Percentiles rank a stretch among this genome's conserved stretches.
Evolutionary conservation across 1,284 basidiomycete genomes (phyloP).

Genomic region (Malassezia equina): DNA sequence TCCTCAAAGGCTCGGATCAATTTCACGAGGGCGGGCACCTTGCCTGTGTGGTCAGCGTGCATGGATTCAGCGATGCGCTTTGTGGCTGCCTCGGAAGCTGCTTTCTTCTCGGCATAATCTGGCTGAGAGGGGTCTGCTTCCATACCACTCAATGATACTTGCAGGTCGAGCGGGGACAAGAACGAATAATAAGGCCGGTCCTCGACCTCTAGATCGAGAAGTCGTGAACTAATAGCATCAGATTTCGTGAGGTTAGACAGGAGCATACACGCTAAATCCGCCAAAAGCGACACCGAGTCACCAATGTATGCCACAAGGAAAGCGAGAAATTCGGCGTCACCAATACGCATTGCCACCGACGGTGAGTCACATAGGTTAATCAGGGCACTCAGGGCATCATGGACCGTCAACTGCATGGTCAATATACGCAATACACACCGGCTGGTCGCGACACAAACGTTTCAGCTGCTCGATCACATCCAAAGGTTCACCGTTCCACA

Average conservation of each 20-base stretch:
- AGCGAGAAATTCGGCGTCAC: conserved; percentile 64
- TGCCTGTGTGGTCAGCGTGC: conserved; percentile 16
- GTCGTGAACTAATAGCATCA: conserved; percentile 58
- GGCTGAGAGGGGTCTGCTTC: conserved; percentile 37
- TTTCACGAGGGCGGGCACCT: conserved; percentile 37
- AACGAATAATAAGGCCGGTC: conserved; percentile 40
- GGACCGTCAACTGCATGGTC: conserved; percentile 58
- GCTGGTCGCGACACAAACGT: conserved; percentile 70
- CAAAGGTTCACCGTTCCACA: conserved; percentile 33
- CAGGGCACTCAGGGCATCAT: conserved; percentile 86
- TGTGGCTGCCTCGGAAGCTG: conserved; percentile 24
- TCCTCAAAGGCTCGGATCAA: conserved; percentile 46
- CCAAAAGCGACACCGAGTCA: conserved; percentile 74
- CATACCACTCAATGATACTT: conserved; percentile 32
- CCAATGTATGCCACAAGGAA: conserved; percentile 86
- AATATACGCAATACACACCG: conserved; percentile 7
- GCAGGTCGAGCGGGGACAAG: conserved; percentile 30
- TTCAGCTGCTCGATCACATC: conserved; percentile 59
- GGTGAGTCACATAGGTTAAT: conserved; percentile 86
- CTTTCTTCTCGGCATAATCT: conserved; percentile 34
- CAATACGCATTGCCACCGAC: conserved; percentile 59
- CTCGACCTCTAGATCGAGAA: conserved; percentile 57
- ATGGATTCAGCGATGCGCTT: conserved; percentile 28
- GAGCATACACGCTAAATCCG: conserved; percentile 90
- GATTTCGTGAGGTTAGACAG: conserved; percentile 85